A percentile compares a stretch with the other conserved stretches of the same genome.
Evolutionary conservation across 768 basidiomycete genomes (phyloP).

Genomic region (Leccinum ochraceum): DNA sequence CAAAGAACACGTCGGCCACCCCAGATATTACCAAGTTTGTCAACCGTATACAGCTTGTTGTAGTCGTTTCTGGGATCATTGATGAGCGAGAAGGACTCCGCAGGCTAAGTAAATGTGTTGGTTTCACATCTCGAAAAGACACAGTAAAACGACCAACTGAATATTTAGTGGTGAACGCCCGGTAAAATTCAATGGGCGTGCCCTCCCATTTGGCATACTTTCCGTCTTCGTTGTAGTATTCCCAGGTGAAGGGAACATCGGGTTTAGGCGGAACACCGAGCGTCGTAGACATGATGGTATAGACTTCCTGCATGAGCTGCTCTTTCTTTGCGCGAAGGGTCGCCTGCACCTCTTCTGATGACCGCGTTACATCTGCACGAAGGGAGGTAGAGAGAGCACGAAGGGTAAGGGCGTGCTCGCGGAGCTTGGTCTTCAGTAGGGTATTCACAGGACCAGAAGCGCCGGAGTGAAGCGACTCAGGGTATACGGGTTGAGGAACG

Average conservation of each 20-base stretch:
- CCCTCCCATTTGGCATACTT: constrained; percentile 77
- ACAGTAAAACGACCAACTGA: constrained; percentile 41
- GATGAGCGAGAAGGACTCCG: constrained; percentile 88
- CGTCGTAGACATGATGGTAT: constrained; percentile 79
- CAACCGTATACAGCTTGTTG: constrained; percentile 84
- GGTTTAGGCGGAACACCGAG: constrained; percentile 85
- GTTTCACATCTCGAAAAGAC: neutral
- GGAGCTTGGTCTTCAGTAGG: constrained; percentile 86
- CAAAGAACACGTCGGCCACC: constrained; percentile 83
- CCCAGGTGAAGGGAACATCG: constrained; percentile 76
- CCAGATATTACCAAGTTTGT: constrained; percentile 92
- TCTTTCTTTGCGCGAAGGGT: constrained; percentile 83
- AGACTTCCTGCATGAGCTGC: constrained; percentile 80
- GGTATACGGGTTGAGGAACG: constrained; percentile 79
- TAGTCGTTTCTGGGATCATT: constrained; percentile 91
- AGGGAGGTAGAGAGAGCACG: constrained; percentile 62
- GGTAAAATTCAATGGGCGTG: constrained; percentile 80
- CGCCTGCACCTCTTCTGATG: constrained; percentile 47
- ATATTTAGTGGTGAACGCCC: constrained; percentile 58
- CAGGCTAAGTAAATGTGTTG: constrained; percentile 41
- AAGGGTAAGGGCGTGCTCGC: constrained; percentile 86
- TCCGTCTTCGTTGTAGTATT: constrained; percentile 81
- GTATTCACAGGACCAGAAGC: constrained; percentile 70
- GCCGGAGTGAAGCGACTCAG: constrained; percentile 84
- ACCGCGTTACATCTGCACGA: constrained; percentile 42